These are phyloP conservation scores for Dentipellis sp. DNA, from an alignment of 768 basidiomycete genomes.

Conservation along the genomic window DNA sequence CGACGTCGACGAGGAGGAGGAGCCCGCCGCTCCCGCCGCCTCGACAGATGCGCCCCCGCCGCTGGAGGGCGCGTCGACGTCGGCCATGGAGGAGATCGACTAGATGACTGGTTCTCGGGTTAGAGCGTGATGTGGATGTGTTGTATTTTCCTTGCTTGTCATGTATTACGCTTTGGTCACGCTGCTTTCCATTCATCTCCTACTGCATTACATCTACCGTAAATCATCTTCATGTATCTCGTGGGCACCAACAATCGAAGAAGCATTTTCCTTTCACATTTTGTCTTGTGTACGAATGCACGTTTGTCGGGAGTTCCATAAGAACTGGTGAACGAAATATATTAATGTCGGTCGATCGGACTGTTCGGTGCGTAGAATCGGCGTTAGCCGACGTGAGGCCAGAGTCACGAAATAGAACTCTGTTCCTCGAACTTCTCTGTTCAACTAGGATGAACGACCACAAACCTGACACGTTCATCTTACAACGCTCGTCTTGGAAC, in stretches of 20 bases:
- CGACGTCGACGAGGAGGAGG: conserved; percentile 58
- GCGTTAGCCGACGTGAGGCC: too few species aligned
- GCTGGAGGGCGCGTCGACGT: conserved; percentile 53
- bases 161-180: background rate
- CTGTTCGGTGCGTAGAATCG: too few species aligned
- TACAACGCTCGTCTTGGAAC: too few species aligned
- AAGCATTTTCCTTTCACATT: background rate
- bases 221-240: background rate
- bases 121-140: background rate
- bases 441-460: too few species aligned
- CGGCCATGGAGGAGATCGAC: conserved; percentile 97
- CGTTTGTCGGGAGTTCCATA: too few species aligned
- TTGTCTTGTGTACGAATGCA: background rate
- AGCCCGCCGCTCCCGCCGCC: conserved; percentile 35
- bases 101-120: conserved; percentile 28
- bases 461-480: too few species aligned
- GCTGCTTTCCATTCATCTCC: background rate
- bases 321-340: too few species aligned
- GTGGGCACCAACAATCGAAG: background rate
- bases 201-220: background rate
- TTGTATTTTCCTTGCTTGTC: background rate
- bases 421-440: too few species aligned
- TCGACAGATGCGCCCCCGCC: conserved; percentile 42
- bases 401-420: too few species aligned
- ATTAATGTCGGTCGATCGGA: too few species aligned